These are phyloP conservation scores for Clarireedia hainanense DNA, from an alignment of 2,329 filamentous ascomycete genomes.

Conservation along the genomic window DNA sequence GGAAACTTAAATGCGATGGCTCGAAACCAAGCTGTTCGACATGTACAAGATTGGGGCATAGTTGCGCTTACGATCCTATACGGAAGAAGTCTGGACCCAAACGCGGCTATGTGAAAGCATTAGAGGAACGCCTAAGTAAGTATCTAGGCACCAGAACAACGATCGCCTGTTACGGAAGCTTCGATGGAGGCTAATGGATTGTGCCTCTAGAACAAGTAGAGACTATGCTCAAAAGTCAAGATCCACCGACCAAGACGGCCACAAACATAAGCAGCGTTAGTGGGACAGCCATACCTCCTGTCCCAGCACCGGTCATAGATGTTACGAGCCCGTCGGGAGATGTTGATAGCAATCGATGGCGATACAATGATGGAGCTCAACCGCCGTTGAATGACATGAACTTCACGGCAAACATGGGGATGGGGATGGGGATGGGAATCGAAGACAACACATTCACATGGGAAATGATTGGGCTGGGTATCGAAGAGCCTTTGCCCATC, in stretches of 20 bases:
- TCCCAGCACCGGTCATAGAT: conserved; percentile 33
- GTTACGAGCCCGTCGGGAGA: conserved; percentile 42
- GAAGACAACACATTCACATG: conserved; percentile 59
- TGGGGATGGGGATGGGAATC: conserved; percentile 41
- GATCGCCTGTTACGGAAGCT: conserved; percentile 11
- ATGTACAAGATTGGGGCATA: conserved; percentile 56
- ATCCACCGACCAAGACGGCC: conserved; percentile 32
- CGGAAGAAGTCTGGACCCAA: conserved; percentile 66
- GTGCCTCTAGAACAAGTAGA: conserved; percentile 72
- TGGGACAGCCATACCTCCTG: conserved; percentile 15
- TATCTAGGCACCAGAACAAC: conserved; percentile 26
- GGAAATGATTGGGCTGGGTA: conserved; percentile 68
- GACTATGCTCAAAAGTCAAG: conserved; percentile 77
- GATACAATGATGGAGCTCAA: conserved; percentile 44
- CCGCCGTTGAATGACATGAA: conserved; percentile 49
- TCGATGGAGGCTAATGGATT: background rate
- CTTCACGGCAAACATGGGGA: conserved; percentile 40
- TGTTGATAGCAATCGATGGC: conserved; percentile 47
- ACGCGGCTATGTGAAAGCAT: conserved; percentile 58
- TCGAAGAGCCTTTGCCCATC: conserved; percentile 61
- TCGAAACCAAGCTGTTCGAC: conserved; percentile 58
- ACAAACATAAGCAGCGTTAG: conserved; percentile 17
- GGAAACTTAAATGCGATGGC: conserved; percentile 73
- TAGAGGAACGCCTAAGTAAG: conserved; percentile 88
- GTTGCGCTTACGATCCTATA: conserved; percentile 61